Percentiles rank a stretch among this genome's conserved stretches.
phyloP scores from a whole-genome alignment of 768 basidiomycete genomes.

The Russula earlei region DNA sequence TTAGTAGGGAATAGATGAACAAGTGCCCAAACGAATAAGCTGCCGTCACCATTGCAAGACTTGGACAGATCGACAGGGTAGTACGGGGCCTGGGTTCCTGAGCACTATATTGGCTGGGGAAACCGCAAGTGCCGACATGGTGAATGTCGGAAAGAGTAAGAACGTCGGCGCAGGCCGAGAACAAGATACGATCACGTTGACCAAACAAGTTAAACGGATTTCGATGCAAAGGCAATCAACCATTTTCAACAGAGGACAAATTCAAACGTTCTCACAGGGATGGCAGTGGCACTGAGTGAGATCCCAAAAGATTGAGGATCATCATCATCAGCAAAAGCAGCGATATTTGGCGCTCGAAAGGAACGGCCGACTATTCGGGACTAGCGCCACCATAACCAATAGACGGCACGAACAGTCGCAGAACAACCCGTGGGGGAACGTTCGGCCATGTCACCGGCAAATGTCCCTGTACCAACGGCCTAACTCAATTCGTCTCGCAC shows the following conservation, averaged over 20 bases:
- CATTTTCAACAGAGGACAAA: conserved; percentile 8
- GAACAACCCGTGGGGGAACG: conserved; percentile 1
- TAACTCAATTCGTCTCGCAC: conserved; percentile 20
- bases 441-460: conserved; percentile 15
- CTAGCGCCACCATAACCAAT: conserved; percentile 11
- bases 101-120: neutral
- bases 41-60: conserved; percentile 4
- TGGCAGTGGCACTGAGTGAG: too few species aligned
- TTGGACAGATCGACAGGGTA: conserved; percentile 1
- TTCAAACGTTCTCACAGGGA: conserved; percentile 4
- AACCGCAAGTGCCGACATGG: conserved; percentile 9
- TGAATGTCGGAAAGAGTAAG: neutral
- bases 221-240: conserved; percentile 1
- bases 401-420: conserved; percentile 11
- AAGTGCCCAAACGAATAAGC: neutral
- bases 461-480: conserved; percentile 11
- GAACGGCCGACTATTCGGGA: conserved; percentile 1
- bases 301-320: neutral
- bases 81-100: conserved; percentile 9
- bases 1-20: neutral
- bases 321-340: neutral
- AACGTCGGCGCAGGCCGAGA: conserved; percentile 10
- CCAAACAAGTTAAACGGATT: conserved; percentile 13
- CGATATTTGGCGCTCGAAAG: neutral
- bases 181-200: neutral